Evolutionary conservation across 75 land plant species (phyloP), one percentile per base, ranked within the genome.

Genomic region (Cupressus sempervirens): DNA sequence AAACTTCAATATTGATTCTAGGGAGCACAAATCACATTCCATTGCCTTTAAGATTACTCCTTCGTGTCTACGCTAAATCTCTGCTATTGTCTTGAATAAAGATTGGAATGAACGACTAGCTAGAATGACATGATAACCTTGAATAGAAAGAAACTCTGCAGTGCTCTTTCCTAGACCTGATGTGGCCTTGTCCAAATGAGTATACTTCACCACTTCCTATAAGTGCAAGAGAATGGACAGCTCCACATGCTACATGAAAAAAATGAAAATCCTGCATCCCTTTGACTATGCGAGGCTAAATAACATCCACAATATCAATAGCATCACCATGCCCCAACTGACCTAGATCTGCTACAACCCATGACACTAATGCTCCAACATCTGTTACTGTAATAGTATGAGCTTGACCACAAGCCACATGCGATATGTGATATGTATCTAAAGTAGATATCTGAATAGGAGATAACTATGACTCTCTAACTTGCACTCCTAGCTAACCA

Each of bases 11-110:
- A 93, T 90, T 38, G 98, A 96, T 36, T 87, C 70, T 41, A 93
- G 84, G 32, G 94, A 93, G 36, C 93, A 90, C 84, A 96, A 70
- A 80, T 96, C 95, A 53, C 93, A 89, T 74, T 87, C 84, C 86
- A 96, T 87, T 76, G 89, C 92, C 82, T 90, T 89, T 18, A 93
- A 82, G 86, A 62, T 84, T 3, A 90, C 91, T 85, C 86, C 84
- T 48, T 87, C 40, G 38, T 91, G 85, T 83, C 76, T 8, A 36
- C 41, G 75, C 85, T 86, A 76, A 73, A 96, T 93, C 34, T 89
- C 91, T 48, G 76, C 41, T 67, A 94, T 46, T n/a, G 86, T 89
- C 96, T 94, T n/a, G n/a, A n/a, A n/a, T n/a, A n/a, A n/a, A n/a
- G n/a, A n/a, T n/a, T n/a, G n/a, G n/a, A n/a, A n/a, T n/a, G n/a